Base-by-base conservation (phyloP, 2,329 filamentous ascomycete species). In the Verticillium tricorpus region DNA sequence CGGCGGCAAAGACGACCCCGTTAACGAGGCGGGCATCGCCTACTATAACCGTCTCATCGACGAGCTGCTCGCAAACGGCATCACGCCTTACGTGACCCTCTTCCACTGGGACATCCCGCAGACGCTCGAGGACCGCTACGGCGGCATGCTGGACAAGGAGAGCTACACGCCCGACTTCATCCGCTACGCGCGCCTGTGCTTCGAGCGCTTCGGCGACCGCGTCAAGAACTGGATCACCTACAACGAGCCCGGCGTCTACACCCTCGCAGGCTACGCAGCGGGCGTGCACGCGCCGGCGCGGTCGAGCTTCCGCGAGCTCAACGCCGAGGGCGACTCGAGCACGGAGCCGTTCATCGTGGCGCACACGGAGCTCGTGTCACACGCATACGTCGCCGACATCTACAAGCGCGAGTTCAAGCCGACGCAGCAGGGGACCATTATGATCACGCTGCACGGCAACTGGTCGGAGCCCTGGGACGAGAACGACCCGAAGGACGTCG, bases 151-250 rank as follows among this genome's bases (percentile, higher is more conserved):
- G 67, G 91, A 93, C 81, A 89, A 90, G 72, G 81, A 87, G 54
- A 92, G 96, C 77, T 96, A 95, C 74, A 87, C 90, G 2, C 84
- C 88, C 62, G 92, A 96, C 77, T 96, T 87, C 72, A 88, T 89
- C 68, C 79, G 89, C 76, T 96, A 93, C 72, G 89, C 92, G 11
- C 87, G 89, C 64, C 80, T 92, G 56, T 81, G 92, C 69, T 96
- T 93, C 78, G 82, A 89, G 72, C 85, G 87, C 1, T 82, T 96
- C 58, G 84, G 87, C 60, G 89, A 88, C 74, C 57, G 15, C 39
- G 91, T 93, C 70, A 92, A 92, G 80, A 83, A 91, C 77, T 96
- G 92, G 92, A 91, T 93, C 74, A 95, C 91, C 28, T 92, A 94
- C 78, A 95, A 95, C 74, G 92, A 96, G 79, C 92, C 92, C 3